These are phyloP conservation scores for Magnaporthiopsis rhizophila DNA, from an alignment of 2,329 filamentous ascomycete species.

Conservation along the genomic window DNA sequence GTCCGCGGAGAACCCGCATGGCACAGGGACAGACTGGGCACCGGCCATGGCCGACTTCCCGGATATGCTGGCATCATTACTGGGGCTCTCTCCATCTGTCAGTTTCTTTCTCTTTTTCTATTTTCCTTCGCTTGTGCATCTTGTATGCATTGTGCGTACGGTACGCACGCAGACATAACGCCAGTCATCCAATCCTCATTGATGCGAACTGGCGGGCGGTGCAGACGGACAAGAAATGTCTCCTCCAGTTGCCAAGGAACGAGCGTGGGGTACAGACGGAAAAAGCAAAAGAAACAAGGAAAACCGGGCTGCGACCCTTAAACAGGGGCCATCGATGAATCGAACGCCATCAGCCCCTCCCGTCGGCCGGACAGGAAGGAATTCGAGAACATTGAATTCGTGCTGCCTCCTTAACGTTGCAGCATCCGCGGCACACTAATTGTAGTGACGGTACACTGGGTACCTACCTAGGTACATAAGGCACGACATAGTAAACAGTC, in stretches of 20 bases:
- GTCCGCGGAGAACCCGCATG: too few relatives aligned
- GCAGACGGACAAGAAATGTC: too few relatives aligned
- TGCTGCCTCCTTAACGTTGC: too few relatives aligned
- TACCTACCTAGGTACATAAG: too few relatives aligned
- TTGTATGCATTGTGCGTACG: too few relatives aligned
- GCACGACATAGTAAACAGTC: background rate
- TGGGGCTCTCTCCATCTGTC: background rate
- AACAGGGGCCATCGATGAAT: background rate
- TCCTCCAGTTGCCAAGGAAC: too few relatives aligned
- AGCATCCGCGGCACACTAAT: background rate
- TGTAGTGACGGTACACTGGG: background rate
- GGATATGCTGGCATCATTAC: background rate
- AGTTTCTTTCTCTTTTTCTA: background rate
- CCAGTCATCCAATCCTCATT: background rate
- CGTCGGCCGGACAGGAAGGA: too few relatives aligned
- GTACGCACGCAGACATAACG: background rate
- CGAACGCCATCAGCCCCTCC: background rate
- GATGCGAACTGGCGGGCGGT: background rate
- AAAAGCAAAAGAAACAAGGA: background rate
- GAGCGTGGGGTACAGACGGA: background rate
- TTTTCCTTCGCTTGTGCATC: background rate
- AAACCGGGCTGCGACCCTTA: background rate
- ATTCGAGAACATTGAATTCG: background rate
- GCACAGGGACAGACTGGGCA: background rate
- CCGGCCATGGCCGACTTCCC: background rate